phyloP scores from a whole-genome alignment of 202 grass and related monocot genomes.

The Brachypodium distachyon region DNA sequence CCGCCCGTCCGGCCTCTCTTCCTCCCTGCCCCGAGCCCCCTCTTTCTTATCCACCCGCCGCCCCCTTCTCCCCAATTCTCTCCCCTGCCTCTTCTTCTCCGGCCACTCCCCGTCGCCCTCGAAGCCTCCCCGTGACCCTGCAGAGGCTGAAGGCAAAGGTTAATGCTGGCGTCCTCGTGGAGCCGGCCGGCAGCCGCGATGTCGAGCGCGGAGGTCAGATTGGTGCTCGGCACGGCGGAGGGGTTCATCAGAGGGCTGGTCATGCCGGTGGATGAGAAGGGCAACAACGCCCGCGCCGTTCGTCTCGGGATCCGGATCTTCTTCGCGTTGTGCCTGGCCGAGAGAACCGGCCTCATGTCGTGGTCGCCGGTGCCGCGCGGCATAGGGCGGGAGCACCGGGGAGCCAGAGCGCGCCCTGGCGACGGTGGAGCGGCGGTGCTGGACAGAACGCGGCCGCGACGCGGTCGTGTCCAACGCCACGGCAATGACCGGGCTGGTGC shows the following conservation, averaged over 20 bases:
- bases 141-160: constrained; percentile 35
- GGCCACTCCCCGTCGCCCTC: no score
- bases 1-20: no score
- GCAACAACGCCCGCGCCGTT: constrained; percentile 47
- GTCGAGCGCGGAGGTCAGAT: constrained; percentile 33
- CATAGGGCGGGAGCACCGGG: constrained; percentile 5
- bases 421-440: constrained; percentile 61
- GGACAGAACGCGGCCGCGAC: constrained; percentile 56
- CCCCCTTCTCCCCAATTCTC: no score
- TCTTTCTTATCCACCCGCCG: no score
- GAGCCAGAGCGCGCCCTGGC: constrained; percentile 58
- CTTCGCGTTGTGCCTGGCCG: constrained; percentile 58
- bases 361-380: constrained; percentile 48
- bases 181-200: constrained; percentile 42
- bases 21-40: no score
- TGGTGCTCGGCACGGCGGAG: constrained; percentile 35
- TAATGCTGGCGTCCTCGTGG: constrained; percentile 59
- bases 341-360: constrained; percentile 53
- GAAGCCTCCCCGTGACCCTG: no score
- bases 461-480: constrained; percentile 41
- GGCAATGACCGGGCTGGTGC: constrained; percentile 52
- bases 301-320: constrained; percentile 57
- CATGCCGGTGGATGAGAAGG: constrained; percentile 45
- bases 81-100: no score
- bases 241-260: constrained; percentile 61